These are phyloP conservation scores for Batkoa obscura DNA, from an alignment of 371 early-diverging fungal genomes.

Conservation along the genomic window DNA sequence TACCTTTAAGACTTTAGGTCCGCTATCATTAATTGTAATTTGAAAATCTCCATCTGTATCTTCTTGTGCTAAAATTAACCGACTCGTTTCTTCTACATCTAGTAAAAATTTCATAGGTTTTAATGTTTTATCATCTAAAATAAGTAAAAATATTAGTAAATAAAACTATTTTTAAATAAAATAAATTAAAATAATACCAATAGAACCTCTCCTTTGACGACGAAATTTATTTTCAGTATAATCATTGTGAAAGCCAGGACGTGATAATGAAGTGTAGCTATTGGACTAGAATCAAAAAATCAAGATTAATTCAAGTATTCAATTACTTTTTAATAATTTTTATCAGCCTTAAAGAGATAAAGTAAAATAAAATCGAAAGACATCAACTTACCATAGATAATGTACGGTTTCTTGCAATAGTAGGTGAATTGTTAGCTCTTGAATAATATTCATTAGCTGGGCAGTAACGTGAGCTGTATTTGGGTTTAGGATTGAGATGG, in stretches of 20 bases:
- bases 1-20: constrained; percentile 75
- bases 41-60: constrained; percentile 90
- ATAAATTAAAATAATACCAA: constrained; percentile 13
- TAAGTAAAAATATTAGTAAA: neutral
- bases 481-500: too few relatives aligned
- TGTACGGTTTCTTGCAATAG: neutral
- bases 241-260: neutral
- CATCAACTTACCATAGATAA: neutral
- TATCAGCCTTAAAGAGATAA: neutral
- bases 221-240: constrained; percentile 8
- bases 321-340: too few relatives aligned
- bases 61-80: constrained; percentile 69
- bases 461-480: neutral
- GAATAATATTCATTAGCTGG: neutral
- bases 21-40: constrained; percentile 81
- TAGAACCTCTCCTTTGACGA: constrained; percentile 21
- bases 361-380: neutral
- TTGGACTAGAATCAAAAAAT: neutral
- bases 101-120: constrained; percentile 60
- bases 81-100: constrained; percentile 67
- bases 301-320: too few relatives aligned
- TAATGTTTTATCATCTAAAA: constrained; percentile 41
- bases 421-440: neutral
- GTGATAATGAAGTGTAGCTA: neutral
- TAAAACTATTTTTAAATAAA: too few relatives aligned